Base-by-base conservation (phyloP, 2,329 filamentous ascomycete genomes). In the Ascomycota sp. region DNA sequence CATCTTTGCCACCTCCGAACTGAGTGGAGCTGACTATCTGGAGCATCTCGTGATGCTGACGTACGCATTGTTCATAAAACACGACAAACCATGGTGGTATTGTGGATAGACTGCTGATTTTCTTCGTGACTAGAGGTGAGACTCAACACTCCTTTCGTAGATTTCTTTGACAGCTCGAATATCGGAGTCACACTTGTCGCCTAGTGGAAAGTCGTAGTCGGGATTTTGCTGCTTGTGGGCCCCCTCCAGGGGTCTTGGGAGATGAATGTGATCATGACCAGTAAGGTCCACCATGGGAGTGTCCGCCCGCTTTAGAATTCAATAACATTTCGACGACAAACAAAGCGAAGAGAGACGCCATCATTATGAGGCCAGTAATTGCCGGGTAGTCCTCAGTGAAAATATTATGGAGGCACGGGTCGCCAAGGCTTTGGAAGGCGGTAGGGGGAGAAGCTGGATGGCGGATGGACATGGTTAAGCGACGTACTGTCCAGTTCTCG, bases 351-450 rank as follows among this genome's bases (percentile, higher is more conserved):
- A 74, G 59, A 13, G 69, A 61, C 0, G 36, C 57, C 65, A 74
- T 72, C 65, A 72, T 73, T 46, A 74, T 73, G 19, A 70, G 66
- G 40, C 69, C 69, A 3, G 69, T 65, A 41, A 74, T 56, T 19
- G 69, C 62, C 5, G 68, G 66, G 42, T 73, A 74, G 29, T 69
- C 45, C 0, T 63, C 56, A 20, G 58, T 67, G 45, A 71, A 72
- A 5, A 74, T 50, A 33, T 66, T 59, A 5, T 69, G 69, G 6
- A 74, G 61, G 40, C 69, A 65, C 10, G 60, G 61, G 36, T 65
- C 51, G 22, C 48, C 53, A 20, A 66, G 50, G 35, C 53, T 65
- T 29, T 48, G 51, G 41, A 72, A 74, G 11, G 69, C 68, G 4
- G 65, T 70, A 0, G 69, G 69, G 69, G 69, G 6, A 74, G 57